Evolutionary conservation across 306 rosid genomes (phyloP).

Genomic region (Glycine latifolia): DNA sequence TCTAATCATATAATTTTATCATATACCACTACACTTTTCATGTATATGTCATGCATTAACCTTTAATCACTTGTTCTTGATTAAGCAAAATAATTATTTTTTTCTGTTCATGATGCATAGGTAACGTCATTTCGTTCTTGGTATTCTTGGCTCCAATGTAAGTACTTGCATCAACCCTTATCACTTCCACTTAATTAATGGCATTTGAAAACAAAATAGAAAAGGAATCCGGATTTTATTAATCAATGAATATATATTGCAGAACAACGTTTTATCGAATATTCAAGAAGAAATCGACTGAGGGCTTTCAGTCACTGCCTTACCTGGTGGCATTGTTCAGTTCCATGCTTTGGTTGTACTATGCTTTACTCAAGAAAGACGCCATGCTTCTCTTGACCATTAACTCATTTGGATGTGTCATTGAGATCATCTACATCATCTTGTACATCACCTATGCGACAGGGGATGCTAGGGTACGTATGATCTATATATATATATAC

Average conservation of each 20-base stretch:
- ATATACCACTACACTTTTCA: neutral
- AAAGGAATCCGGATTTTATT: neutral
- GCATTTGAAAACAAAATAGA: neutral
- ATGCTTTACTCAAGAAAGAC: constrained; percentile 64
- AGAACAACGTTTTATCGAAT: constrained; percentile 83
- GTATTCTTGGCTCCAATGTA: constrained; percentile 93
- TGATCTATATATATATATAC: too few relatives aligned
- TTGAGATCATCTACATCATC: constrained; percentile 67
- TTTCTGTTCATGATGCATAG: constrained; percentile 49
- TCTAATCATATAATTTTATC: neutral
- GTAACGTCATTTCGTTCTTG: constrained; percentile 80
- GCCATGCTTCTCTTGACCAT: constrained; percentile 82
- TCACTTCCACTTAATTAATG: neutral
- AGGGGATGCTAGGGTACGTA: constrained; percentile 57
- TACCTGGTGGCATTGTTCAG: constrained; percentile 88
- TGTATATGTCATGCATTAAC: neutral
- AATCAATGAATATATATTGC: neutral
- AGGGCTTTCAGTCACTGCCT: constrained; percentile 82
- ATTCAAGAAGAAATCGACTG: constrained; percentile 78
- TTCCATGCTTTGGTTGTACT: constrained; percentile 80
- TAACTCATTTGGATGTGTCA: constrained; percentile 75
- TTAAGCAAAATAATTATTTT: neutral
- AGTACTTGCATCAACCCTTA: constrained; percentile 42
- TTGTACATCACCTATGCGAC: constrained; percentile 68
- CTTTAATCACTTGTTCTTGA: neutral